These are phyloP conservation scores for Pseudogymnoascus sp. DNA, from an alignment of 2,329 filamentous ascomycete species.

Conservation along the genomic window DNA sequence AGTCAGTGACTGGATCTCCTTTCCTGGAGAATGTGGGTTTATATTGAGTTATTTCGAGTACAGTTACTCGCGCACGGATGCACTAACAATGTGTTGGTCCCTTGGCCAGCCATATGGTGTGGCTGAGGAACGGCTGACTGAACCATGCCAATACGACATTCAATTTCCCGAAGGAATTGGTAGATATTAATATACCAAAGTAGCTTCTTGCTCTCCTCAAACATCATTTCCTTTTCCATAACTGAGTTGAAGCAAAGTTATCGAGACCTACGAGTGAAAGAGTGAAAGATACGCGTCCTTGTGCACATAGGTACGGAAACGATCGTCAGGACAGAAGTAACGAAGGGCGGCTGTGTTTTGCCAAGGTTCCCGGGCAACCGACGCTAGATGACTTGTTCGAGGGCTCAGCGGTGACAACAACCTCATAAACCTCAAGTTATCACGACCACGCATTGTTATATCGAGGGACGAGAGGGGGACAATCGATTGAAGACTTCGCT, in stretches of 20 bases:
- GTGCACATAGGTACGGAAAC: not conserved
- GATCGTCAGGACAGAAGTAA: constrained; percentile 7
- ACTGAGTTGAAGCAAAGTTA: not conserved
- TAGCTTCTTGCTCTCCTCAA: constrained; percentile 2
- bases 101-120: constrained; percentile 2
- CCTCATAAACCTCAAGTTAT: constrained; percentile 4
- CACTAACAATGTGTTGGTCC: constrained; percentile 1
- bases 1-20: not conserved
- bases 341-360: constrained; percentile 6
- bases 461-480: constrained; percentile 3
- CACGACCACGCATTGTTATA: constrained; percentile 6
- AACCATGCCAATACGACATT: constrained; percentile 4
- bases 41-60: constrained; percentile 2
- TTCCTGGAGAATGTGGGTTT: not conserved
- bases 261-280: not conserved
- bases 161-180: constrained; percentile 2
- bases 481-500: constrained; percentile 5
- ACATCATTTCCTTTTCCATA: not conserved
- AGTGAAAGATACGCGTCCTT: not conserved
- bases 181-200: not conserved
- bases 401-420: not conserved
- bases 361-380: constrained; percentile 6
- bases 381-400: constrained; percentile 7
- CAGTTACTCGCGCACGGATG: not conserved
- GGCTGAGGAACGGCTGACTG: constrained; percentile 5